Percentiles rank a stretch among this genome's conserved stretches.
phyloP scores from a whole-genome alignment of 768 basidiomycete species.

The Terana coerulea region DNA sequence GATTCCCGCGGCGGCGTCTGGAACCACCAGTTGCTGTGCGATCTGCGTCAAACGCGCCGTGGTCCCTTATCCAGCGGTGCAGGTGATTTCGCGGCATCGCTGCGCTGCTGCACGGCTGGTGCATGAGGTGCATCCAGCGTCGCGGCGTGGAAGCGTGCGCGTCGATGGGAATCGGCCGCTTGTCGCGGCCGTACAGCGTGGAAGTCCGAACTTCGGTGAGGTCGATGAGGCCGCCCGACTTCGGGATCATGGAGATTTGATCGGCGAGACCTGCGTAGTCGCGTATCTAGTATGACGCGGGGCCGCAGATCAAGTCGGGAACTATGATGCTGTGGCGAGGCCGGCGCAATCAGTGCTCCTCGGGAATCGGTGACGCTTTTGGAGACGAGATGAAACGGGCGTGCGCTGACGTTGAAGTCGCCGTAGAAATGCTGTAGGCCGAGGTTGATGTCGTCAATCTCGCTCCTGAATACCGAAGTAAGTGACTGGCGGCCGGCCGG shows the following conservation, averaged over 20 bases:
- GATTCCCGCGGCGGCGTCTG: constrained; percentile 51
- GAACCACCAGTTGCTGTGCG: constrained; percentile 57
- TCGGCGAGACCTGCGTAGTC: constrained; percentile 63
- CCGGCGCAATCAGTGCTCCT: no score
- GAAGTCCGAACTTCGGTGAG: constrained; percentile 73
- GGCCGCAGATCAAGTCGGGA: no score
- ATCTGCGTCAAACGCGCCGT: constrained; percentile 56
- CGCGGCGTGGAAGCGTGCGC: constrained; percentile 29
- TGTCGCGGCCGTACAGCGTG: constrained; percentile 49
- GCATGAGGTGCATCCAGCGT: constrained; percentile 57
- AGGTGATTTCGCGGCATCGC: constrained; percentile 59
- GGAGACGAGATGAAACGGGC: constrained; percentile 64
- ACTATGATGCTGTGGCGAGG: constrained; percentile 38
- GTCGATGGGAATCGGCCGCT: constrained; percentile 36
- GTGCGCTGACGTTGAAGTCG: constrained; percentile 73
- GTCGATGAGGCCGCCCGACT: constrained; percentile 66
- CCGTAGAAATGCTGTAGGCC: constrained; percentile 81
- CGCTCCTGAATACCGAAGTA: no score
- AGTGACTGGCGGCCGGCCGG: not conserved
- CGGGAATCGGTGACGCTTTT: no score
- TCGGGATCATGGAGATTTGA: constrained; percentile 61
- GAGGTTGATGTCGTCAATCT: constrained; percentile 82
- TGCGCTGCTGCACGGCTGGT: constrained; percentile 51
- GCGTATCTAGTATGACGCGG: constrained; percentile 69
- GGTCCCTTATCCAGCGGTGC: constrained; percentile 47